phyloP scores from a whole-genome alignment of 805 yeast species.

The Ogataea henricii region DNA sequence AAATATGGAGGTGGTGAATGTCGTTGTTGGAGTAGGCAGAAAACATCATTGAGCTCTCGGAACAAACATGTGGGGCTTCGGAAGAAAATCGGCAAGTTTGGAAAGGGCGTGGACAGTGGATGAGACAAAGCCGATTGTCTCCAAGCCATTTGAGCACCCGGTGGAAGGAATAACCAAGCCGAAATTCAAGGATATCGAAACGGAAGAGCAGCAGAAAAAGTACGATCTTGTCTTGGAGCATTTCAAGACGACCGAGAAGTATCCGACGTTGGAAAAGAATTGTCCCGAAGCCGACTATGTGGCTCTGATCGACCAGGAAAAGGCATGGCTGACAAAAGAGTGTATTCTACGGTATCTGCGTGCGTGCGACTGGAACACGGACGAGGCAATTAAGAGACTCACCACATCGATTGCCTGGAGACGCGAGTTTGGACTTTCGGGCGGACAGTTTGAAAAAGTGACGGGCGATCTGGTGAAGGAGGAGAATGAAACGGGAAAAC shows the following conservation, averaged over 20 bases:
- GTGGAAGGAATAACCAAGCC: conserved; percentile 41
- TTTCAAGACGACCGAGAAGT: conserved; percentile 50
- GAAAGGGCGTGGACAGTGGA: conserved; percentile 33
- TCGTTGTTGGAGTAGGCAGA: neutral
- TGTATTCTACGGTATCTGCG: conserved; percentile 86
- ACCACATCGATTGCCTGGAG: conserved; percentile 86
- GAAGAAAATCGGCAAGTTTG: conserved; percentile 21
- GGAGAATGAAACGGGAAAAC: conserved; percentile 92
- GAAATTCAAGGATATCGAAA: conserved; percentile 47
- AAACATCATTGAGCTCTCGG: neutral
- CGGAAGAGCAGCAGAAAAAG: conserved; percentile 55
- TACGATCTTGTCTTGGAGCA: conserved; percentile 60
- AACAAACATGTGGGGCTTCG: conserved; percentile 32
- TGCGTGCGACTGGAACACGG: conserved; percentile 86
- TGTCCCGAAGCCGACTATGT: conserved; percentile 34
- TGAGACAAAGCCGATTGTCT: conserved; percentile 21
- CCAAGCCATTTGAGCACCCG: conserved; percentile 55
- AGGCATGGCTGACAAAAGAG: conserved; percentile 89
- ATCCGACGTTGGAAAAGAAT: conserved; percentile 52
- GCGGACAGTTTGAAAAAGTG: conserved; percentile 49
- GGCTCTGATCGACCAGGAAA: conserved; percentile 55
- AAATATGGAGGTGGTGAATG: neutral
- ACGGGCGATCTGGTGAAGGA: conserved; percentile 53
- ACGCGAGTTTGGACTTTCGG: conserved; percentile 80
- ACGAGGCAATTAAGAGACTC: conserved; percentile 70